Conservation (phyloP, 306 rosid species). For the Benincasa hispida region DNA sequence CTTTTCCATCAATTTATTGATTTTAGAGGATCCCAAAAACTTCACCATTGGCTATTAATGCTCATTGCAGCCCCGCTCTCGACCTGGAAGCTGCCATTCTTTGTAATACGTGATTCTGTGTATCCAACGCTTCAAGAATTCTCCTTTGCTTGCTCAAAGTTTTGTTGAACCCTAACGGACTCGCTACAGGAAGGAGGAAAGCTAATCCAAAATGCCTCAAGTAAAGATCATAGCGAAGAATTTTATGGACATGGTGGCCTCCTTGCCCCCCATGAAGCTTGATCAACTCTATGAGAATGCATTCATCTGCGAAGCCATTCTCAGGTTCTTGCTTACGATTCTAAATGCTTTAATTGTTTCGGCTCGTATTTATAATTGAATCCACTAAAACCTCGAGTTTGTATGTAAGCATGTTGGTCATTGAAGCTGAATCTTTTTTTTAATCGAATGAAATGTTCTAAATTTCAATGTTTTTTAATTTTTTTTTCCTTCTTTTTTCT, state of each 20-base stretch:
- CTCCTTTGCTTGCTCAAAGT: background rate
- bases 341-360: background rate
- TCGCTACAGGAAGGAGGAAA: background rate
- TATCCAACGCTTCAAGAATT: background rate
- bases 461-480: background rate
- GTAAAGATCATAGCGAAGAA: slow-evolving; percentile 86
- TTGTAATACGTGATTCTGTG: background rate
- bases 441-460: background rate
- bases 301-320: slow-evolving; percentile 93
- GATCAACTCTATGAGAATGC: slow-evolving; percentile 71
- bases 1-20: background rate
- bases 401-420: background rate
- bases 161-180: background rate
- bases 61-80: background rate
- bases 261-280: slow-evolving; percentile 91
- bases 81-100: background rate
- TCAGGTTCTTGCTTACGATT: slow-evolving; percentile 37
- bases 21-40: background rate
- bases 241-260: slow-evolving; percentile 99
- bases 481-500: background rate
- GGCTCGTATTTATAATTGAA: background rate
- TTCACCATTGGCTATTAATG: background rate
- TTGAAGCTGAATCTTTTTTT: background rate
- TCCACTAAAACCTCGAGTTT: background rate
- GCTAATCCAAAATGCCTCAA: slow-evolving; percentile 58